Evolutionary conservation across 1,284 basidiomycete species (phyloP).

Genomic region (Entoloma clypeatum): DNA sequence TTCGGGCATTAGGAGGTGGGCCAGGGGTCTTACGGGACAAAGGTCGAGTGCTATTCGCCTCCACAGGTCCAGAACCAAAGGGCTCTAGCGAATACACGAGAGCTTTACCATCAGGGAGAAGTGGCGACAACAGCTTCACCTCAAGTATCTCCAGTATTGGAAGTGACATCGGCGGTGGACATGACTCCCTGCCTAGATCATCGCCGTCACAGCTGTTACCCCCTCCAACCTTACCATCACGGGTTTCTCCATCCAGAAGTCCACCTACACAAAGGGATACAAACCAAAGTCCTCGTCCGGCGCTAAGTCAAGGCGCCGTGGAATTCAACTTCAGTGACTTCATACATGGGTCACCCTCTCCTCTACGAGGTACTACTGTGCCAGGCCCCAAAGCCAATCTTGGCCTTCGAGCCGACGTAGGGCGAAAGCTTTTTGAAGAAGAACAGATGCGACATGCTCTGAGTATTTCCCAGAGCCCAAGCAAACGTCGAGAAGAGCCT

Average conservation of each 20-base stretch:
- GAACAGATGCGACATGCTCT: constrained; percentile 45
- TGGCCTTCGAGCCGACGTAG: constrained; percentile 56
- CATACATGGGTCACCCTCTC: constrained; percentile 69
- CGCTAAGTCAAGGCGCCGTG: constrained; percentile 20
- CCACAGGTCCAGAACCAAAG: constrained; percentile 27
- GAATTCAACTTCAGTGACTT: constrained; percentile 68
- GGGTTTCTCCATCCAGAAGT: constrained; percentile 21
- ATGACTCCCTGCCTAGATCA: constrained; percentile 13
- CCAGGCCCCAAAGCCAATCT: constrained; percentile 38
- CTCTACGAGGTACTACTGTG: constrained; percentile 29
- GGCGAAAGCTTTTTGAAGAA: constrained; percentile 67
- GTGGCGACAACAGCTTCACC: constrained; percentile 37
- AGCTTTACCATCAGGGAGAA: constrained; percentile 24
- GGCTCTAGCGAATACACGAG: constrained; percentile 24
- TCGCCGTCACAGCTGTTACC: constrained; percentile 32
- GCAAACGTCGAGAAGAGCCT: constrained; percentile 26
- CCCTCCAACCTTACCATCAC: constrained; percentile 28
- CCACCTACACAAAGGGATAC: constrained; percentile 24
- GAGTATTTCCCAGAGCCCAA: constrained; percentile 21
- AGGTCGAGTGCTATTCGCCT: constrained; percentile 65
- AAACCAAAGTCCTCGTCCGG: constrained; percentile 27
- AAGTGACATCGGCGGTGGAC: constrained; percentile 28
- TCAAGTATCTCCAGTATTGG: constrained; percentile 44
- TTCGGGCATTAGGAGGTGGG: constrained; percentile 48
- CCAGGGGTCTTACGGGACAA: constrained; percentile 50